Conservation (phyloP, 495 filamentous ascomycete species). For the Aspergillus steynii region DNA sequence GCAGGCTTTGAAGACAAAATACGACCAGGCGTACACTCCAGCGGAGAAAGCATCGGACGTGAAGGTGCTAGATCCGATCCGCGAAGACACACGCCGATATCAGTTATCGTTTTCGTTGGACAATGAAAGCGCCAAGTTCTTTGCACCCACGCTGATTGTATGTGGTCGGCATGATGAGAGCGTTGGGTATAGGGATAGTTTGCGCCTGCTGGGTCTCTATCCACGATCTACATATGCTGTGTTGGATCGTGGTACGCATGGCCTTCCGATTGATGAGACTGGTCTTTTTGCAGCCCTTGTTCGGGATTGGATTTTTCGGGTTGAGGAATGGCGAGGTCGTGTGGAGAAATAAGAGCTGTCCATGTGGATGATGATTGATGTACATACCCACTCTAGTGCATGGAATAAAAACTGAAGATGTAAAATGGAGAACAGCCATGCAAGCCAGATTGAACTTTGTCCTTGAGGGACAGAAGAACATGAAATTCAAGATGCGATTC, state of each 20-base stretch:
- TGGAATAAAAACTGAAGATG: no score
- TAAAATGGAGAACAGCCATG: no score
- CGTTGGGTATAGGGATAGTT: slow-evolving; percentile 34
- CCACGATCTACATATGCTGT: slow-evolving; percentile 32
- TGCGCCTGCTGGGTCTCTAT: slow-evolving; percentile 34
- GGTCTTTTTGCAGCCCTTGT: slow-evolving; percentile 34
- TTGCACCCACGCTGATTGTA: slow-evolving; percentile 31
- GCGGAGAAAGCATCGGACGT: slow-evolving; percentile 25
- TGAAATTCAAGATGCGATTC: no score
- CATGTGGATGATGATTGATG: no score
- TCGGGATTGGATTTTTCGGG: slow-evolving; percentile 29
- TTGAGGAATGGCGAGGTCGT: slow-evolving; percentile 26
- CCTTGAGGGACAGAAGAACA: no score
- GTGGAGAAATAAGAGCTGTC: slow-evolving; percentile 3
- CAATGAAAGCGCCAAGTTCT: slow-evolving; percentile 24
- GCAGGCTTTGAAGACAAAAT: slow-evolving; percentile 29
- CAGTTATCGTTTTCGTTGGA: slow-evolving; percentile 24
- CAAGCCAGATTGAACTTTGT: no score
- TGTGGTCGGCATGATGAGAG: slow-evolving; percentile 31
- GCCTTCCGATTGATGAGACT: slow-evolving; percentile 32
- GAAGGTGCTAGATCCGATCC: slow-evolving; percentile 29
- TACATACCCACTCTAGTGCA: no score
- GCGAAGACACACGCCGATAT: slow-evolving; percentile 29
- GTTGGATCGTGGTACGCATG: slow-evolving; percentile 34
- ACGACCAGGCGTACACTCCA: slow-evolving; percentile 18